Evolutionary conservation across 2,329 filamentous ascomycete genomes (phyloP), one percentile per base, ranked within the genome.

Genomic region (Anisogramma anomala): DNA sequence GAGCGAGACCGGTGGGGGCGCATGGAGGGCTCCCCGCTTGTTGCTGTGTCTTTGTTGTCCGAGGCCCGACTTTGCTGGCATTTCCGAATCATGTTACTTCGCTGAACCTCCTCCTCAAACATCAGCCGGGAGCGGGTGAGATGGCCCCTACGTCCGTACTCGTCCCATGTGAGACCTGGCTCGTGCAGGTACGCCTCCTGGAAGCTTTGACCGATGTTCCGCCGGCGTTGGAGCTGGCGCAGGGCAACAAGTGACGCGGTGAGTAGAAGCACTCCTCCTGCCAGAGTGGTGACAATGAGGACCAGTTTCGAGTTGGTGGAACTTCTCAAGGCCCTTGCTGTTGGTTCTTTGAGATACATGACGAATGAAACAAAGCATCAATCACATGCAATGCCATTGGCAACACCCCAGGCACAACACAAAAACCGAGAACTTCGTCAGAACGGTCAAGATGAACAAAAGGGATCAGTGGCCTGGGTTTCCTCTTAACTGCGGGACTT

Each of bases 61-160:
- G 50, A 55, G 8, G 39, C 40, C n/a, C 48, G 47, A 39, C 47
- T 49, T 39, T 51, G 48, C 4, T 50, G 47, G 6, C 49, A 49
- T 36, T 53, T 53, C 11, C 44, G 41, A 20, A 53, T 49, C 14
- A 53, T 49, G 27, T 33, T 41, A 33, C 35, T 41, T 9, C 51
- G 49, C 39, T 49, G 48, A n/a, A 47, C 14, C 20, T 52, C 50
- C 15, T 50, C 49, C 20, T 51, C 51, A 19, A 50, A 36, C 5
- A 52, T 17, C 11, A 52, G 18, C 6, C 46, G 45, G 4, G 51
- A 52, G 13, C 39, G 45, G 11, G 46, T 51, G 26, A 50, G 39
- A 19, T 45, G 47, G 28, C 42, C 34, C 18, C 47, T 42, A 15
- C 48, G 42, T 15, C 42, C 42, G 30, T 50, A 47, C 26, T 52